Evolutionary conservation across 2,329 filamentous ascomycete species (phyloP).

Genomic region (Erysiphe neolycopersici): DNA sequence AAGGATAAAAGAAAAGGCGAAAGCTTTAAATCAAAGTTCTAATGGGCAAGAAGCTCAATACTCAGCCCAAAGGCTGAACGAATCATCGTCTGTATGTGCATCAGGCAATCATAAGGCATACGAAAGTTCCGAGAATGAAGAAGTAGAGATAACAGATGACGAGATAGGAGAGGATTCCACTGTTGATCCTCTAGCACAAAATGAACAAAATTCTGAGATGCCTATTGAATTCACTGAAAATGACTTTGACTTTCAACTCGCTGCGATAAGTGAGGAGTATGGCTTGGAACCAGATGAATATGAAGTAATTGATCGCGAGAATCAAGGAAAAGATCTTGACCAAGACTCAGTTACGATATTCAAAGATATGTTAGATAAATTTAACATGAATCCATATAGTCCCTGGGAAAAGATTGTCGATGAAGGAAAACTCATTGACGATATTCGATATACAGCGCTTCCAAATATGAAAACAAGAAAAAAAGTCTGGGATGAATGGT

Average conservation of each 20-base stretch:
- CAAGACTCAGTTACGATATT: conserved; percentile 58
- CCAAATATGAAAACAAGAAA: conserved; percentile 55
- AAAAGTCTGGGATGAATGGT: conserved; percentile 69
- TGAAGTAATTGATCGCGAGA: conserved; percentile 31
- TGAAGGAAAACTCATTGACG: conserved; percentile 55
- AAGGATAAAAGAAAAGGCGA: conserved; percentile 32
- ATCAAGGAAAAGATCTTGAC: conserved; percentile 45
- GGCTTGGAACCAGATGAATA: conserved; percentile 54
- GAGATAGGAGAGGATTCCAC: conserved; percentile 22
- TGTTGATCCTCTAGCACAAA: conserved; percentile 22
- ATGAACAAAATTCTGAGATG: conserved; percentile 16
- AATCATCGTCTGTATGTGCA: conserved; percentile 6
- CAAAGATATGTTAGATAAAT: conserved; percentile 64
- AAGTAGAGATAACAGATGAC: conserved; percentile 18
- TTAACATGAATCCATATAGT: conserved; percentile 58
- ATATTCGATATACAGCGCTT: conserved; percentile 64
- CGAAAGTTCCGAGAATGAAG: conserved; percentile 47
- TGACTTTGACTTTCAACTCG: conserved; percentile 78
- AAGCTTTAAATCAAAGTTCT: conserved; percentile 6
- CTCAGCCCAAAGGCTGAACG: neutral
- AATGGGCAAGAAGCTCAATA: neutral
- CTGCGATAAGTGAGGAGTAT: conserved; percentile 69
- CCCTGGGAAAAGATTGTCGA: conserved; percentile 81
- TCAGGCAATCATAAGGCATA: conserved; percentile 16
- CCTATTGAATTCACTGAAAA: conserved; percentile 72